phyloP scores from a whole-genome alignment of 2,329 filamentous ascomycete species.

The Colletotrichum chlorophyti region DNA sequence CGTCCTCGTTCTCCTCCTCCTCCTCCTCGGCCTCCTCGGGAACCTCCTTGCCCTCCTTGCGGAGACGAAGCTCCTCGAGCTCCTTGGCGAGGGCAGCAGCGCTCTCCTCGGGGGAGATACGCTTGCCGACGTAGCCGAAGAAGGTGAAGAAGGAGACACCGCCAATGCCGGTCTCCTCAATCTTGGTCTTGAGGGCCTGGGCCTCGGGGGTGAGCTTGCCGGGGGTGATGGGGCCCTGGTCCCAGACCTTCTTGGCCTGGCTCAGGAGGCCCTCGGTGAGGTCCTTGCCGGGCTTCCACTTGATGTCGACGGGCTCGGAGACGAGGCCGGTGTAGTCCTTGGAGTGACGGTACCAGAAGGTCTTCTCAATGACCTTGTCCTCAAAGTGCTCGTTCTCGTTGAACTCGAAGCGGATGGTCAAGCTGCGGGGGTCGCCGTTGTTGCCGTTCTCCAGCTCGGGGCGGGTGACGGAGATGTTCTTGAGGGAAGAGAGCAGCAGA shows the following conservation, averaged over 20 bases:
- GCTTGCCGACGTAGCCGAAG: conserved; percentile 80
- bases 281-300: conserved; percentile 88
- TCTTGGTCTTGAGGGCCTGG: conserved; percentile 60
- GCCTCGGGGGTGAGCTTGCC: conserved; percentile 49
- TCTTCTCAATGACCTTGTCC: conserved; percentile 83
- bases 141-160: conserved; percentile 85
- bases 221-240: conserved; percentile 52
- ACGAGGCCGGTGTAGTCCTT: conserved; percentile 79
- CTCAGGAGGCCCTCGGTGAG: conserved; percentile 81
- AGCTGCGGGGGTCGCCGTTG: conserved; percentile 78
- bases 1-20: conserved; percentile 67
- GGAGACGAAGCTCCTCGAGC: conserved; percentile 59
- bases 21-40: conserved; percentile 56
- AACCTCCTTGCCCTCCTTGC: conserved; percentile 58
- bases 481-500: conserved; percentile 73
- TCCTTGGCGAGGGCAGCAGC: conserved; percentile 66
- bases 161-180: conserved; percentile 66
- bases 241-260: conserved; percentile 73
- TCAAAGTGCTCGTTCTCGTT: conserved; percentile 82
- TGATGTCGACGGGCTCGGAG: conserved; percentile 86
- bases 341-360: conserved; percentile 82
- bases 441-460: conserved; percentile 73
- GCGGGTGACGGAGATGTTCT: conserved; percentile 74
- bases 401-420: conserved; percentile 82
- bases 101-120: conserved; percentile 76